Conservation (phyloP, 148 eudicot genomes). For the Silene latifolia region DNA sequence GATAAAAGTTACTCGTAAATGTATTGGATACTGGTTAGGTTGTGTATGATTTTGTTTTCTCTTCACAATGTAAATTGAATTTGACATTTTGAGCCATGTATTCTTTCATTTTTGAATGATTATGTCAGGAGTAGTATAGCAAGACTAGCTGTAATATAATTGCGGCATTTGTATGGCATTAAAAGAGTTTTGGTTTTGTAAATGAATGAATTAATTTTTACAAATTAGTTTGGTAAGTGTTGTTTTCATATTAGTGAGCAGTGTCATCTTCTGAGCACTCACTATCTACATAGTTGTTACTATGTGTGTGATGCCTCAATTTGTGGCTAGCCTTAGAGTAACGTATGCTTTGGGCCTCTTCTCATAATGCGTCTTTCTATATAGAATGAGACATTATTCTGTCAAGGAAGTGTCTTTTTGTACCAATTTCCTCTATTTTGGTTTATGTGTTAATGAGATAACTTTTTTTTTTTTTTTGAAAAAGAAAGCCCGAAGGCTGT, state of each 20-base stretch:
- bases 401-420: not conserved
- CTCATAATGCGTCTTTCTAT: not conserved
- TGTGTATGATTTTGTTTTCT: not conserved
- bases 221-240: not conserved
- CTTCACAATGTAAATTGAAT: not conserved
- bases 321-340: constrained; percentile 10
- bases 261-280: not conserved
- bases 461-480: too few relatives aligned
- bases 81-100: not conserved
- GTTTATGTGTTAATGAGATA: too few relatives aligned
- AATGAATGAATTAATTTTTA: not conserved
- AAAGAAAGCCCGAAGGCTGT: not conserved
- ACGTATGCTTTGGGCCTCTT: not conserved
- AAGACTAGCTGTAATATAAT: too few relatives aligned
- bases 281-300: not conserved
- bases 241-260: not conserved
- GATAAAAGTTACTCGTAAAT: too few relatives aligned
- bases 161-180: too few relatives aligned
- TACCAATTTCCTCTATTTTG: not conserved
- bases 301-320: constrained; percentile 19
- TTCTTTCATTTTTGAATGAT: not conserved
- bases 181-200: too few relatives aligned
- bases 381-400: not conserved
- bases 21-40: not conserved
- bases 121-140: not conserved